Conservation (phyloP, 345 rosid species). For the Moringa oleifera region DNA sequence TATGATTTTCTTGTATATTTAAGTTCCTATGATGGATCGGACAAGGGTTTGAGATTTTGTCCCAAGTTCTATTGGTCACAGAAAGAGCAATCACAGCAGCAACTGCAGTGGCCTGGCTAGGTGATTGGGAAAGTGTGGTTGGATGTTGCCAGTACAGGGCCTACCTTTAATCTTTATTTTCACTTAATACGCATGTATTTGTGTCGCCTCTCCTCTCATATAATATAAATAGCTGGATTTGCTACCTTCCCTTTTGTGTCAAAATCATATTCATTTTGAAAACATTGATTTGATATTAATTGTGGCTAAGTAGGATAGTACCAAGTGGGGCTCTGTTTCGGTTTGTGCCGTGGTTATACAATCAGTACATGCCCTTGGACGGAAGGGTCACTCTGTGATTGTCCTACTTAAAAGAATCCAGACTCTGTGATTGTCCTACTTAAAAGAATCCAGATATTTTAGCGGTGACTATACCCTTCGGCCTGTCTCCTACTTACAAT, state of each 20-base stretch:
- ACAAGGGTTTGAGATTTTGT: not conserved
- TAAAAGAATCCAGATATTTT: not conserved
- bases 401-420: no score
- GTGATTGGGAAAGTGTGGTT: conserved; percentile 6
- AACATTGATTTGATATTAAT: not conserved
- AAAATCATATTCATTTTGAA: not conserved
- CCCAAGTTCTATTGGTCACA: not conserved
- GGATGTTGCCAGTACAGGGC: conserved; percentile 8
- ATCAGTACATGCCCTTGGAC: no score
- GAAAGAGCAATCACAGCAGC: conserved; percentile 4
- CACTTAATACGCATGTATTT: not conserved
- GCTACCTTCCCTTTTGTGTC: not conserved
- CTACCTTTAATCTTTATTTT: not conserved
- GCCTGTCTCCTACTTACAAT: not conserved
- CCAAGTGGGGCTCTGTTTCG: not conserved
- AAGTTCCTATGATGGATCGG: not conserved
- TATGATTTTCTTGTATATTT: not conserved
- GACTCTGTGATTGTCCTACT: not conserved
- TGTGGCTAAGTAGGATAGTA: conserved; percentile 8
- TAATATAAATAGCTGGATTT: conserved; percentile 9
- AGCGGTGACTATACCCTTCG: not conserved
- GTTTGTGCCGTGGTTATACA: no score
- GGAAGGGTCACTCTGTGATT: no score
- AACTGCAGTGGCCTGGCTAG: conserved; percentile 18
- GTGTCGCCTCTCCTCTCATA: not conserved